phyloP scores from a whole-genome alignment of 352 stramenopile genomes.

The Phytophthora megakarya region DNA sequence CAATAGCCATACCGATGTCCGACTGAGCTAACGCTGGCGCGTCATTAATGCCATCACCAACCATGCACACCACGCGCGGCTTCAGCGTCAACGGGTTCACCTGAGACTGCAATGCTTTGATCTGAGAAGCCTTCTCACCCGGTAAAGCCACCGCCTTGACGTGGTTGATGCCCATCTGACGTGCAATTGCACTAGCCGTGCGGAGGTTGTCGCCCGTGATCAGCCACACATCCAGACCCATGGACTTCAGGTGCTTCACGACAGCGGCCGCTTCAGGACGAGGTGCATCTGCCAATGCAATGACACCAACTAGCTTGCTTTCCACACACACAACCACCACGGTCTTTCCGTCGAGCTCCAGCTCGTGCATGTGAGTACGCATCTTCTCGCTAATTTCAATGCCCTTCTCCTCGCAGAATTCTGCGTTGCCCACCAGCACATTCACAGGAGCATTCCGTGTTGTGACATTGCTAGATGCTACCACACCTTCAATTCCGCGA shows the following conservation, averaged over 20 bases:
- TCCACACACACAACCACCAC: conserved; percentile 83
- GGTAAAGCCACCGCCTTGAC: conserved; percentile 90
- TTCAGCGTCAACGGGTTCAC: conserved; percentile 75
- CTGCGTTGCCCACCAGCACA: conserved; percentile 79
- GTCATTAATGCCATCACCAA: conserved; percentile 96
- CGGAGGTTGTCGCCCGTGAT: conserved; percentile 94
- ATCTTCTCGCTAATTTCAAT: conserved; percentile 70
- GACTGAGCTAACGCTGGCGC: conserved; percentile 91
- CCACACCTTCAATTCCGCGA: conserved; percentile 75
- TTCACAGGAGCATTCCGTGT: conserved; percentile 28
- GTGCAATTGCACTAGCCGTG: conserved; percentile 89
- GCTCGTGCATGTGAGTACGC: conserved; percentile 74
- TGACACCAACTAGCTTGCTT: conserved; percentile 68
- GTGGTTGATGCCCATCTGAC: conserved; percentile 89
- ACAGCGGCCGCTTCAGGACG: conserved; percentile 75
- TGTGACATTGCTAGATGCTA: conserved; percentile 36
- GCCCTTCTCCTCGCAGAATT: conserved; percentile 81
- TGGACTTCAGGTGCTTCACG: conserved; percentile 77
- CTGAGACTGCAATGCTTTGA: conserved; percentile 82
- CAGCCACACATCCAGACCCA: conserved; percentile 86
- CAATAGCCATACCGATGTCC: conserved; percentile 93
- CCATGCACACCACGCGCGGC: conserved; percentile 89
- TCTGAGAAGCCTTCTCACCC: conserved; percentile 94
- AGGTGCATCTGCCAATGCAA: conserved; percentile 78
- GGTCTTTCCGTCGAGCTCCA: conserved; percentile 87